Evolutionary conservation across 192 early-diverging fungal genomes (phyloP).

Genomic region (Entomortierella chlamydospora): DNA sequence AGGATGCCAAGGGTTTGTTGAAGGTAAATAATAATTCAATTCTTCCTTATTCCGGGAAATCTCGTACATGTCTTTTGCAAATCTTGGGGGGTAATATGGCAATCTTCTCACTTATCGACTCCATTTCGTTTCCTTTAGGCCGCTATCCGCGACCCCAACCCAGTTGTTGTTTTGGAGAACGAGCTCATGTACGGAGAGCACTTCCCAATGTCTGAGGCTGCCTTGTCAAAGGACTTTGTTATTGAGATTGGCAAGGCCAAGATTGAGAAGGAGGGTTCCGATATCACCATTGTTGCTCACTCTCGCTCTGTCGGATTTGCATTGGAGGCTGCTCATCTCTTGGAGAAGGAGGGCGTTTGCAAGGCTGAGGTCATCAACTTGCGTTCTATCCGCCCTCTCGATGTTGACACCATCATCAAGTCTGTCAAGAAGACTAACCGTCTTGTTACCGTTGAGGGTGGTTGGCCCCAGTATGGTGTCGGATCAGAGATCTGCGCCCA

Average conservation of each 20-base stretch:
- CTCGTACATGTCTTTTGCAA: background rate
- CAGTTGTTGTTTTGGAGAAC: conserved; percentile 96
- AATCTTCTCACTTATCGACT: background rate
- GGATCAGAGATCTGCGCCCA: conserved; percentile 96
- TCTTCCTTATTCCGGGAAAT: background rate
- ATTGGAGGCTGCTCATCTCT: conserved; percentile 87
- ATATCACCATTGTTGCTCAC: conserved; percentile 95
- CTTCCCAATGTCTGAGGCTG: conserved; percentile 85
- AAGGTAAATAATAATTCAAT: conserved; percentile 63
- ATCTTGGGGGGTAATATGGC: background rate
- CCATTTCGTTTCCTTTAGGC: conserved; percentile 60
- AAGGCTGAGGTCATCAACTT: conserved; percentile 96
- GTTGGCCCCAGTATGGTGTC: conserved; percentile 94
- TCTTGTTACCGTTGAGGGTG: conserved; percentile 94
- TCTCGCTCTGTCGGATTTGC: conserved; percentile 88
- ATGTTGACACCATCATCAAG: conserved; percentile 90
- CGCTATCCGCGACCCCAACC: conserved; percentile 97
- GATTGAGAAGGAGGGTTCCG: conserved; percentile 69
- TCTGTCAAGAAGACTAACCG: conserved; percentile 98
- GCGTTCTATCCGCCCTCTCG: conserved; percentile 96
- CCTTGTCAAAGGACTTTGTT: conserved; percentile 80
- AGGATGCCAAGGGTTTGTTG: conserved; percentile 97
- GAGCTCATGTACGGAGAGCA: conserved; percentile 96
- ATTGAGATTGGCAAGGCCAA: conserved; percentile 97
- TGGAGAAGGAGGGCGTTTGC: conserved; percentile 82